Conservation (phyloP, 345 rosid genomes). For the Barbarea vulgaris region DNA sequence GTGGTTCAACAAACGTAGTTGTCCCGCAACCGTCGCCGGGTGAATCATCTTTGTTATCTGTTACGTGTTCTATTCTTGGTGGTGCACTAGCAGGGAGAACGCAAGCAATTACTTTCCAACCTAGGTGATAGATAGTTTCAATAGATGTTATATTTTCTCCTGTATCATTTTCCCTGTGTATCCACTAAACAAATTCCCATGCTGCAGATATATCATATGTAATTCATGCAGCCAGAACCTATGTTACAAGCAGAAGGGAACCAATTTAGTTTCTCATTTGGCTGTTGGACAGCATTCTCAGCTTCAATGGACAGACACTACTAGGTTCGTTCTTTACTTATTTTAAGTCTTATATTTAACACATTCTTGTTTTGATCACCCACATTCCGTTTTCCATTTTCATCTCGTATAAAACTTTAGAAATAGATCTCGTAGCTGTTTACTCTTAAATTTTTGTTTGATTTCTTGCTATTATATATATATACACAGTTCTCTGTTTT, state of each 20-base stretch:
- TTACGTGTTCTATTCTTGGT: slow-evolving; percentile 62
- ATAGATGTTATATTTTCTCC: slow-evolving; percentile 12
- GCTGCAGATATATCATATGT: slow-evolving; percentile 76
- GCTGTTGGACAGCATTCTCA: slow-evolving; percentile 75
- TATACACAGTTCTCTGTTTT: slow-evolving; percentile 11
- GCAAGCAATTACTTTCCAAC: slow-evolving; percentile 84
- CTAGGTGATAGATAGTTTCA: slow-evolving; percentile 51
- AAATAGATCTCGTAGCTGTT: slow-evolving; percentile 9
- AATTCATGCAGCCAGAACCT: slow-evolving; percentile 85
- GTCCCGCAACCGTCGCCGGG: slow-evolving; percentile 65
- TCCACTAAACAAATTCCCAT: slow-evolving; percentile 17
- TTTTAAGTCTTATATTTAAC: not conserved
- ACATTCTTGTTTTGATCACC: not conserved
- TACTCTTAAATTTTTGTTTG: slow-evolving; percentile 11
- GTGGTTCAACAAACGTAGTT: slow-evolving; percentile 80
- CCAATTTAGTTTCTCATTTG: slow-evolving; percentile 61
- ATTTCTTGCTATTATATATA: slow-evolving; percentile 5
- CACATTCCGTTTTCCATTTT: slow-evolving; percentile 1
- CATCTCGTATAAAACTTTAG: not conserved
- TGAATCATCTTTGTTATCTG: slow-evolving; percentile 78
- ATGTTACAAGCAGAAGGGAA: slow-evolving; percentile 88
- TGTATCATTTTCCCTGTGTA: slow-evolving; percentile 16
- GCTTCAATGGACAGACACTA: slow-evolving; percentile 83
- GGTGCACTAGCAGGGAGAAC: slow-evolving; percentile 78
- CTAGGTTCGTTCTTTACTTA: slow-evolving; percentile 54